These are phyloP conservation scores for Vitellaria paradoxa DNA, from an alignment of 179 eudicot genomes.

Conservation along the genomic window DNA sequence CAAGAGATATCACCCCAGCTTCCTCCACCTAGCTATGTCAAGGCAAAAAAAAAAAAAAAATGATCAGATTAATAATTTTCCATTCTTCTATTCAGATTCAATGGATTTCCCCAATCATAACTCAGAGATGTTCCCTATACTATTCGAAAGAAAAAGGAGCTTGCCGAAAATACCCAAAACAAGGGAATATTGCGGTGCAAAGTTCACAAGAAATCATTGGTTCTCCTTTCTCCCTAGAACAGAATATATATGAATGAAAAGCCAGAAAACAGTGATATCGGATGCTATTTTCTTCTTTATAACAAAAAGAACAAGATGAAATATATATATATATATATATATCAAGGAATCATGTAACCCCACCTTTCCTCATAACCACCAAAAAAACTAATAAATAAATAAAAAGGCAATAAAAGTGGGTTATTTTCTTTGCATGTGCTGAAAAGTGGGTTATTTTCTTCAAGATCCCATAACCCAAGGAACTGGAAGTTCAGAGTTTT, in stretches of 20 bases:
- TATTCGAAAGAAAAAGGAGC: constrained; percentile 20
- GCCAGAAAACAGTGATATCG: constrained; percentile 23
- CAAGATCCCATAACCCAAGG: constrained; percentile 38
- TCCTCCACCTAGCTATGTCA: constrained; percentile 11
- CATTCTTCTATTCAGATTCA: not conserved
- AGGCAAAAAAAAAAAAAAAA: not conserved
- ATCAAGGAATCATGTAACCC: constrained; percentile 20
- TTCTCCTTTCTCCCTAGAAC: constrained; percentile 49
- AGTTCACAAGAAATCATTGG: constrained; percentile 46
- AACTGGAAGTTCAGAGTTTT: constrained; percentile 37
- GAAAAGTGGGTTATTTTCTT: constrained; percentile 24
- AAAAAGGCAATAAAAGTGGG: constrained; percentile 17
- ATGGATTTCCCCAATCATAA: constrained; percentile 7
- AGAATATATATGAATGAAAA: constrained; percentile 28
- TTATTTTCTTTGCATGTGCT: constrained; percentile 31
- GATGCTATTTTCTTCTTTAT: constrained; percentile 26
- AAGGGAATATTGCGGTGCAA: constrained; percentile 23
- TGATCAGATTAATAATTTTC: not conserved
- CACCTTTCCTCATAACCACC: constrained; percentile 22
- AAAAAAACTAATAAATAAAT: constrained; percentile 6
- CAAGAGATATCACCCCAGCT: constrained; percentile 2
- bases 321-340: constrained; percentile 1
- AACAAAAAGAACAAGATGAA: constrained; percentile 21
- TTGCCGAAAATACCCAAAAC: constrained; percentile 52
- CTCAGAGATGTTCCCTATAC: constrained; percentile 1